Conservation (phyloP, 495 filamentous ascomycete genomes). For the Lasiosphaeriaceae sp. region DNA sequence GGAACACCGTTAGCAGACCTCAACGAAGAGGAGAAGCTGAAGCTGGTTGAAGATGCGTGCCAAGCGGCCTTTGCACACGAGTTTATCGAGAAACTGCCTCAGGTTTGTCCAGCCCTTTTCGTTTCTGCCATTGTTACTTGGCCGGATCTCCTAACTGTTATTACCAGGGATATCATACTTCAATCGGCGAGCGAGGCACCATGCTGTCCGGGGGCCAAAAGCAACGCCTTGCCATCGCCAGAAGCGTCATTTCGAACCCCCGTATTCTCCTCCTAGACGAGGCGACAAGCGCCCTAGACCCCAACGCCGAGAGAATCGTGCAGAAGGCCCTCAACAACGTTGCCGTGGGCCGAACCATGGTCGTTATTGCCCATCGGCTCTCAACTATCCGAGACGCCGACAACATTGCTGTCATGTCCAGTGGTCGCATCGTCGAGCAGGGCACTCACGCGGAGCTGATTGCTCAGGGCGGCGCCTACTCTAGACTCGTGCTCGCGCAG, state of each 20-base stretch:
- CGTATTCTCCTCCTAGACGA: constrained; percentile 77
- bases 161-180: constrained; percentile 48
- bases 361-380: constrained; percentile 68
- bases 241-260: constrained; percentile 63
- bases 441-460: constrained; percentile 64
- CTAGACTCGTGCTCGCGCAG: constrained; percentile 43
- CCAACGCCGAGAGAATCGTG: constrained; percentile 58
- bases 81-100: constrained; percentile 54
- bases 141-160: background rate
- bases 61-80: constrained; percentile 52
- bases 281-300: constrained; percentile 71
- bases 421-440: constrained; percentile 52
- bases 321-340: constrained; percentile 64
- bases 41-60: constrained; percentile 53
- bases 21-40: constrained; percentile 44
- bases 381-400: constrained; percentile 64
- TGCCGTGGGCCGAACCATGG: constrained; percentile 62
- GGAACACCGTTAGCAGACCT: constrained; percentile 51
- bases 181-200: constrained; percentile 47
- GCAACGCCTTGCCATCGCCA: constrained; percentile 63
- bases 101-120: constrained; percentile 12
- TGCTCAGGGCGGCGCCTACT: constrained; percentile 44
- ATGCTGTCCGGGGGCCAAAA: constrained; percentile 52
- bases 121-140: too few species aligned
- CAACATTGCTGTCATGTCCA: constrained; percentile 62